phyloP scores from a whole-genome alignment of 2,329 filamentous ascomycete species.

The Fusarium staphyleae region DNA sequence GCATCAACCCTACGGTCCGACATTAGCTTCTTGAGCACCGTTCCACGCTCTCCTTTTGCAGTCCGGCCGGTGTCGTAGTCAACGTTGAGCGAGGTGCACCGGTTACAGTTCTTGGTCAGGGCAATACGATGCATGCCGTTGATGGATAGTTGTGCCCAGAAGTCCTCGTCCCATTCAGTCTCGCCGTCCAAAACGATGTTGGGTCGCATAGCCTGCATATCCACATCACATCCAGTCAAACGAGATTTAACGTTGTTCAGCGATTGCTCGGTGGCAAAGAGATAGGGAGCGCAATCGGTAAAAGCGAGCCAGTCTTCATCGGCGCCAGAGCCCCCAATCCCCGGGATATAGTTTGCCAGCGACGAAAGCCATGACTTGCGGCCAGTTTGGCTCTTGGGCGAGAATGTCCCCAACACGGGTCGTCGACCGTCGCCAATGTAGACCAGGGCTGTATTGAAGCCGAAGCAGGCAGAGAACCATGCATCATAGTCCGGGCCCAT shows the following conservation, averaged over 20 bases:
- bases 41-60: slow-evolving; percentile 63
- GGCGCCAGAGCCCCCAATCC: slow-evolving; percentile 6
- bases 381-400: slow-evolving; percentile 46
- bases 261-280: slow-evolving; percentile 74
- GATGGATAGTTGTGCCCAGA: slow-evolving; percentile 69
- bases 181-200: slow-evolving; percentile 74
- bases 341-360: slow-evolving; percentile 45
- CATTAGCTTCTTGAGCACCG: slow-evolving; percentile 73
- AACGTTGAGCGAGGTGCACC: slow-evolving; percentile 75
- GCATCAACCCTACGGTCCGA: slow-evolving; percentile 73
- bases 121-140: slow-evolving; percentile 51
- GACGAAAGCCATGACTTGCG: slow-evolving; percentile 47
- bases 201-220: slow-evolving; percentile 74
- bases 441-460: slow-evolving; percentile 65
- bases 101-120: slow-evolving; percentile 73
- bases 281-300: slow-evolving; percentile 76
- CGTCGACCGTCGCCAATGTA: slow-evolving; percentile 70
- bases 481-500: slow-evolving; percentile 66
- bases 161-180: slow-evolving; percentile 72
- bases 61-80: slow-evolving; percentile 71
- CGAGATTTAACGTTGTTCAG: slow-evolving; percentile 69
- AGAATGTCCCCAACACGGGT: slow-evolving; percentile 65
- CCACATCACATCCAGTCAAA: slow-evolving; percentile 60
- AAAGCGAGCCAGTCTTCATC: slow-evolving; percentile 67
- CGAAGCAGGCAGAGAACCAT: slow-evolving; percentile 74